Base-by-base conservation (phyloP, 1,139 yeast genomes). In the Nakaseomyces nivariensis region DNA sequence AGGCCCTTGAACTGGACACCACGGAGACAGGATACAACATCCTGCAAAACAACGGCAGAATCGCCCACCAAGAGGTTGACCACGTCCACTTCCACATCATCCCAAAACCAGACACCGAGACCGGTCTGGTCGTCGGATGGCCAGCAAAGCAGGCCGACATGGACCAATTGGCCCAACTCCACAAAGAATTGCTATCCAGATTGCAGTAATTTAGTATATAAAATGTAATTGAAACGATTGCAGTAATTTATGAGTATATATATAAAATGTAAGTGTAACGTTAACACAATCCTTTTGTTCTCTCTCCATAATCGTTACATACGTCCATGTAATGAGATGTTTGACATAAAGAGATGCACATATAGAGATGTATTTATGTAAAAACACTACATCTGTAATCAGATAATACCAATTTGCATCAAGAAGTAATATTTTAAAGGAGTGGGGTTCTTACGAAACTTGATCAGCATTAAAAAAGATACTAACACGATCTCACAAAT, bases 11-110 rank as follows among this genome's bases (percentile, higher is more conserved):
- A 6, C 77, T 87, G 58, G 75, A 75, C 49, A 76, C 81, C 65
- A 85, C 80, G 55, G 73, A 38, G 13, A 38, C 42, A 5, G 42
- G 42, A 11, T 90, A 90, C 76, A 90, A 90, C 66, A 68, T 90
- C 31, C 74, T 90, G 57, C 97, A 90, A 69, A 92, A 92, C 74
- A 90, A 92, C 60, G 97, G 97, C 38, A 70, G 85, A 60, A 82
- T 89, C 63, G 97, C 97, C 25, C 97, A 90, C 66, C 97, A 92
- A 70, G 81, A 76, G 52, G 97, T 92, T 53, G 95, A 85, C 61
- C 98, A 92, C 67, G 97, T 90, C 51, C 98, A 90, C 68, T 85
- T 92, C 76, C 98, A 92, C 66, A 78, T 92, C 68, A 92, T 92
- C 62, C 98, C 98, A 43, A 90, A 90, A 75, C 76, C 75, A 52